These are phyloP conservation scores for Saturnispora zaruensis DNA, from an alignment of 805 yeast genomes.

Conservation along the genomic window DNA sequence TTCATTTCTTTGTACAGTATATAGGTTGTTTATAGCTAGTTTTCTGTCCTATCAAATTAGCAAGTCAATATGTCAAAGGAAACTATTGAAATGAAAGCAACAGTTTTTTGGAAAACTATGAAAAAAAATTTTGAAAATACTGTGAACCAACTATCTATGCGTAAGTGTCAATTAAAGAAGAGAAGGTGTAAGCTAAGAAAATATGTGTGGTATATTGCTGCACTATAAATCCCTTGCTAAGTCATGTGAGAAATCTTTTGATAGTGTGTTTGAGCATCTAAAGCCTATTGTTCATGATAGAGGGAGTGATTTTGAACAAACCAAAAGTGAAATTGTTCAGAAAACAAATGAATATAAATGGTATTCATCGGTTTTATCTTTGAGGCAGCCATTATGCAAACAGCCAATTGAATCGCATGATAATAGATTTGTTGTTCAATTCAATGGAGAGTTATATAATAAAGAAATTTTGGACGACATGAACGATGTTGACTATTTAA, in stretches of 20 bases:
- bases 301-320: slow-evolving; percentile 53
- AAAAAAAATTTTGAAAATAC: not conserved
- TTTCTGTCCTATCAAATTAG: not conserved
- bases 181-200: not conserved
- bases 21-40: not conserved
- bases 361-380: slow-evolving; percentile 68
- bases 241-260: not conserved
- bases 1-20: not conserved
- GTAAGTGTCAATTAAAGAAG: not conserved
- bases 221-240: slow-evolving; percentile 16
- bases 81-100: not conserved
- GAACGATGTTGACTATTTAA: slow-evolving; percentile 60
- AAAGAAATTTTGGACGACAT: slow-evolving; percentile 33
- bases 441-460: slow-evolving; percentile 87
- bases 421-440: slow-evolving; percentile 47
- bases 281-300: slow-evolving; percentile 42
- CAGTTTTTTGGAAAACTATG: not conserved
- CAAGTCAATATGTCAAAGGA: not conserved
- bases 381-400: slow-evolving; percentile 66
- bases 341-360: slow-evolving; percentile 21
- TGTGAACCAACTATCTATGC: no score
- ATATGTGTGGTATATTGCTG: slow-evolving; percentile 52
- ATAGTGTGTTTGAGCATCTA: slow-evolving; percentile 26
- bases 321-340: slow-evolving; percentile 19
- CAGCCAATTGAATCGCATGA: slow-evolving; percentile 49